Conservation (phyloP, 164 flowering plant species). For the Cinnamomum chago region DNA sequence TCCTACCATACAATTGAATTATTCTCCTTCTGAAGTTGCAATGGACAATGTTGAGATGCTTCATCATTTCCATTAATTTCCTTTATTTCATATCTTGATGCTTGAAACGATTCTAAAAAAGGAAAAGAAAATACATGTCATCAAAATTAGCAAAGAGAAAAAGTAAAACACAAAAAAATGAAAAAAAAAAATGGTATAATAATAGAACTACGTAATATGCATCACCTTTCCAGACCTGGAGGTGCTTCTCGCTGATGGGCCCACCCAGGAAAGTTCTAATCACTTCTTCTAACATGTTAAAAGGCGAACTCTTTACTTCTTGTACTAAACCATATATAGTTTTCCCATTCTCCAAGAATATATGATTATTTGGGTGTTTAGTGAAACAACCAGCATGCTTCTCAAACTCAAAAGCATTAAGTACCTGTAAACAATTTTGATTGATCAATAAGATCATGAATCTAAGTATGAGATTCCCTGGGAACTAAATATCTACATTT, state of each 20-base stretch:
- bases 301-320: slow-evolving; percentile 64
- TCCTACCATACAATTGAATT: slow-evolving; percentile 22
- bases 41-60: slow-evolving; percentile 20
- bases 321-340: slow-evolving; percentile 69
- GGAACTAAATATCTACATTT: not conserved
- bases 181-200: too few species aligned
- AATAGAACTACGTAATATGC: not conserved
- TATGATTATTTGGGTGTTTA: slow-evolving; percentile 83
- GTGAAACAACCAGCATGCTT: slow-evolving; percentile 73
- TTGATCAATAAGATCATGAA: slow-evolving; percentile 1
- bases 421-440: slow-evolving; percentile 29
- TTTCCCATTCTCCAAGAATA: slow-evolving; percentile 77
- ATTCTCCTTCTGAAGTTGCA: not conserved
- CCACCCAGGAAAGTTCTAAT: slow-evolving; percentile 65
- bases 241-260: slow-evolving; percentile 54
- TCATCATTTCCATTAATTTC: slow-evolving; percentile 55
- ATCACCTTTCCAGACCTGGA: slow-evolving; percentile 70
- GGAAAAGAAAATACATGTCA: not conserved
- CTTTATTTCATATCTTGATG: slow-evolving; percentile 59
- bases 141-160: not conserved
- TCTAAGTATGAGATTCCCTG: not conserved
- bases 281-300: slow-evolving; percentile 52
- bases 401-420: slow-evolving; percentile 79
- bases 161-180: not conserved
- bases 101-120: slow-evolving; percentile 51